These are phyloP conservation scores for Trichoderma endophyticum DNA, from an alignment of 2,329 filamentous ascomycete genomes.

Conservation along the genomic window DNA sequence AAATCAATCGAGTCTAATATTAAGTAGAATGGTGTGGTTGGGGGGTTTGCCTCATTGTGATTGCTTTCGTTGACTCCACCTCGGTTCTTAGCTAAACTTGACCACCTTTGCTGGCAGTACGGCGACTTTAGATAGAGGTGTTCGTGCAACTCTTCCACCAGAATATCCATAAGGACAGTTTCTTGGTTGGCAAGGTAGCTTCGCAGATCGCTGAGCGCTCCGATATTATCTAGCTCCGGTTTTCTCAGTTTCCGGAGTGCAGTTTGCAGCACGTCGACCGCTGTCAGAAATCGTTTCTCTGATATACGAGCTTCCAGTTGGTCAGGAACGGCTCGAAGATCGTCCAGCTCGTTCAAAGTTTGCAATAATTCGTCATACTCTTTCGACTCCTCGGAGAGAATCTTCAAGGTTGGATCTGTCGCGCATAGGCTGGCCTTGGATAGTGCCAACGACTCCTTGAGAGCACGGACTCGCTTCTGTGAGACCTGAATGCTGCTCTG, in stretches of 20 bases:
- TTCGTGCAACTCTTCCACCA: slow-evolving; percentile 96
- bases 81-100: slow-evolving; percentile 69
- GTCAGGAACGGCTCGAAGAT: slow-evolving; percentile 84
- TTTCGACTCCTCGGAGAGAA: slow-evolving; percentile 81
- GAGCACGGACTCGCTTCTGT: slow-evolving; percentile 75
- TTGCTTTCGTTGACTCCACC: slow-evolving; percentile 47
- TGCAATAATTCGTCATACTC: slow-evolving; percentile 88
- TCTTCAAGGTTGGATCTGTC: slow-evolving; percentile 87
- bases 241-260: slow-evolving; percentile 79
- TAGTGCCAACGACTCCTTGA: slow-evolving; percentile 78
- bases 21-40: slow-evolving; percentile 54
- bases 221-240: slow-evolving; percentile 87
- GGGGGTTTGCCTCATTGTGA: slow-evolving; percentile 43
- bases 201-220: slow-evolving; percentile 79
- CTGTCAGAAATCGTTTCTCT: slow-evolving; percentile 90
- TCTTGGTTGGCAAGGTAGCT: slow-evolving; percentile 93
- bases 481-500: slow-evolving; percentile 88
- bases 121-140: slow-evolving; percentile 97
- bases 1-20: slow-evolving; percentile 61
- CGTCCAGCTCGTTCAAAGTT: slow-evolving; percentile 78
- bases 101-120: slow-evolving; percentile 96
- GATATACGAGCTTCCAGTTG: slow-evolving; percentile 92
- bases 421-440: slow-evolving; percentile 79
- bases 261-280: slow-evolving; percentile 87
- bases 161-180: slow-evolving; percentile 82